Evolutionary conservation across 768 basidiomycete species (phyloP), one percentile per base, ranked within the genome.

Genomic region (Calocera cornea): DNA sequence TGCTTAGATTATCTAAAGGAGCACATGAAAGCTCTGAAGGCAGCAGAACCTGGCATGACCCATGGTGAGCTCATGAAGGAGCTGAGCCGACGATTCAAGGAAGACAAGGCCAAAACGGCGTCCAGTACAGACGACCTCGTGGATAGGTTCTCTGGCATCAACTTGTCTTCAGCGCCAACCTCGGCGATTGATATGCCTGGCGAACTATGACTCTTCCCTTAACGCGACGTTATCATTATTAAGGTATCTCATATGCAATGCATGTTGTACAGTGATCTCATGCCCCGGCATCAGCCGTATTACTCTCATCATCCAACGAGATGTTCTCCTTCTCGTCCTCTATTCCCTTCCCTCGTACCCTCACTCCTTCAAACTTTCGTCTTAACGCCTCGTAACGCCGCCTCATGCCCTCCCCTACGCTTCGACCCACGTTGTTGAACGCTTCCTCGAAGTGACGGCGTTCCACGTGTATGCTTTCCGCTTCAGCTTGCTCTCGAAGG

Each of bases 401-500:
- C 74, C 92, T 81, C 80, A 98, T 95, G 29, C 82, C 82, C 10
- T 76, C 79, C 54, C 87, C 88, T 22, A 98, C 95, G 76, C 92
- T 95, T 16, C 94, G 95, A 54, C 83, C 81, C 16, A 97, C 86
- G 77, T 94, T 95, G 34, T 84, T 84, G 72, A 90, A 75, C 27
- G 95, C 95, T 5, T 73, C 75, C 40, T 75, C 76, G 72, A 99
- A 97, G 75, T 99, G 92, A 1, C 80, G 77, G 38, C 82, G 70
- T 17, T 76, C 76, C 12, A 97, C 87, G 17, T 78, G 68, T 17
- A 88, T 80, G 17, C 74, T 72, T 27, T 54, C 71, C 11, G 65
- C 70, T 1, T 64, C 73, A 65, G 31, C 60, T 69, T 38, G 33
- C 34, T 47, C 41, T 44, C 67, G 29, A 66, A 68, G 19, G 40